Percentiles rank a stretch among this genome's conserved stretches.
Evolutionary conservation across 805 yeast genomes (phyloP).

Genomic region (Lipomyces anomalus): DNA sequence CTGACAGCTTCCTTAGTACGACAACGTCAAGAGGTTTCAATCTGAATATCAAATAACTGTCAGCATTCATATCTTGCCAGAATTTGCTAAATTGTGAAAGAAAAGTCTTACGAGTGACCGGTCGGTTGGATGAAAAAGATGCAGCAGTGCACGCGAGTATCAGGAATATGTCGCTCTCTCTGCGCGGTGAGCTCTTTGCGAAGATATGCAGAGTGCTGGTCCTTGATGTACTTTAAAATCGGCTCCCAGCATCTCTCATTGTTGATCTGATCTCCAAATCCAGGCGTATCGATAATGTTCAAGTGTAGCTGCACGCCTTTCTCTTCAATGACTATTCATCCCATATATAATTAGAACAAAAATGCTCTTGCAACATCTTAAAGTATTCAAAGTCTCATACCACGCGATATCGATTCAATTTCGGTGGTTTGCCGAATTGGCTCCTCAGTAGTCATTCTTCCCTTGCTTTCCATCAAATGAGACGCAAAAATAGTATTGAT

Average conservation of each 20-base stretch:
- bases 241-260: constrained; percentile 82
- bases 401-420: constrained; percentile 30
- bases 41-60: constrained; percentile 36
- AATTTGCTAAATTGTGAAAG: background rate
- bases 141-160: constrained; percentile 90
- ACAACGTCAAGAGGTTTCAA: constrained; percentile 75
- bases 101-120: constrained; percentile 40
- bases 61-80: background rate
- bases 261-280: constrained; percentile 88
- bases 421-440: constrained; percentile 68
- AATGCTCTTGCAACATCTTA: background rate
- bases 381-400: constrained; percentile 6
- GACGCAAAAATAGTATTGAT: constrained; percentile 86
- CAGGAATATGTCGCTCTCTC: constrained; percentile 66
- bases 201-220: constrained; percentile 78
- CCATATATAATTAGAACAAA: background rate
- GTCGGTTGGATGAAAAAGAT: constrained; percentile 88
- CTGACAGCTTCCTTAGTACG: constrained; percentile 76
- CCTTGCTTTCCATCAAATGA: constrained; percentile 66
- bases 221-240: constrained; percentile 80
- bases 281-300: constrained; percentile 93
- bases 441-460: constrained; percentile 60
- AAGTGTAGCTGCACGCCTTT: constrained; percentile 80
- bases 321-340: constrained; percentile 59
- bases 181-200: constrained; percentile 84